A percentile compares a stretch with the other conserved stretches of the same genome.
Evolutionary conservation across 129 eudicot genomes (phyloP).

Genomic region (Flaveria trinervia): DNA sequence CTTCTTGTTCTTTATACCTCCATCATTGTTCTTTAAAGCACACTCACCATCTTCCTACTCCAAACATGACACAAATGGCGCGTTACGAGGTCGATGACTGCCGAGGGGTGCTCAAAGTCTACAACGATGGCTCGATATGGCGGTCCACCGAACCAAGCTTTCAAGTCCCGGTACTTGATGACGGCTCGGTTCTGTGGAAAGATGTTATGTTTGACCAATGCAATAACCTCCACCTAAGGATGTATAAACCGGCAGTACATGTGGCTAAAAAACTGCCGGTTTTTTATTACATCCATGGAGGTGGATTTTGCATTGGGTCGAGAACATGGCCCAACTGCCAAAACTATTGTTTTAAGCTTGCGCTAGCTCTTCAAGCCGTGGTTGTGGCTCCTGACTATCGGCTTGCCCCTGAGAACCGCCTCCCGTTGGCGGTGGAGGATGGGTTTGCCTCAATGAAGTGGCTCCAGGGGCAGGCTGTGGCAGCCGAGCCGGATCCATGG

Average conservation of each 20-base stretch:
- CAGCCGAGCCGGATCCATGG: constrained; percentile 59
- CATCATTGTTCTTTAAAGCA: constrained; percentile 11
- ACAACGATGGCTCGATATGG: constrained; percentile 65
- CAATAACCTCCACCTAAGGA: constrained; percentile 62
- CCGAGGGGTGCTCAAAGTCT: constrained; percentile 70
- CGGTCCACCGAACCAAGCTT: constrained; percentile 71
- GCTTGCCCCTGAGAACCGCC: constrained; percentile 73
- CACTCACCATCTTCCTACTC: constrained; percentile 8
- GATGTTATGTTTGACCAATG: constrained; percentile 55
- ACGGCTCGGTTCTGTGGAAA: constrained; percentile 74
- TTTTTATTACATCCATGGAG: constrained; percentile 80
- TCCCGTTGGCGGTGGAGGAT: constrained; percentile 72
- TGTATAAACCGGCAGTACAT: constrained; percentile 63
- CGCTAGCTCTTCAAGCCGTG: constrained; percentile 61
- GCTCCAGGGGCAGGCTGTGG: constrained; percentile 62
- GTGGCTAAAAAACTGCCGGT: constrained; percentile 49
- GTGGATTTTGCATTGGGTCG: constrained; percentile 86
- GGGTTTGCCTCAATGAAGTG: constrained; percentile 63
- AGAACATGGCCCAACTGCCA: constrained; percentile 88
- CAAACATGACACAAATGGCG: constrained; percentile 15
- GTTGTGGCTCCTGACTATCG: constrained; percentile 73
- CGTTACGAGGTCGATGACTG: constrained; percentile 64
- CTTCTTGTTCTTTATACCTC: constrained; percentile 7
- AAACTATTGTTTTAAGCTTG: constrained; percentile 69
- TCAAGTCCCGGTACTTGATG: constrained; percentile 53